These are phyloP conservation scores for Nakazawaea pomicola DNA, from an alignment of 805 yeast species.

Conservation along the genomic window DNA sequence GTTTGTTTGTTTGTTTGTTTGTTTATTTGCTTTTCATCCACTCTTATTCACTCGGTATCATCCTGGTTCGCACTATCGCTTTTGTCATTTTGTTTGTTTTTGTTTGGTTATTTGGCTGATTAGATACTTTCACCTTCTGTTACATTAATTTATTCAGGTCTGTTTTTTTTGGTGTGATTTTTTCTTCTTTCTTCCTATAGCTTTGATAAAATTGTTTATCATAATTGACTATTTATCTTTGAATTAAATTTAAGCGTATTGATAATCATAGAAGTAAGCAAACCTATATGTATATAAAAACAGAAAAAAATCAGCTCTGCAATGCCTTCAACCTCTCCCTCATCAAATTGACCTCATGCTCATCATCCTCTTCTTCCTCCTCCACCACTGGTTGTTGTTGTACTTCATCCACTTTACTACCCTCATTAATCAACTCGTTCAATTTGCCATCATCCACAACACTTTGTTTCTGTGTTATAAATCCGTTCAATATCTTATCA, in stretches of 20 bases:
- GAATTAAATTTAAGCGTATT: no score
- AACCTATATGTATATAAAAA: no score
- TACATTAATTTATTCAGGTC: no score
- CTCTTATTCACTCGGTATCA: no score
- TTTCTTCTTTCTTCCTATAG: not conserved
- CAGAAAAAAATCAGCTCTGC: slow-evolving; percentile 55
- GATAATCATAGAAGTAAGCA: no score
- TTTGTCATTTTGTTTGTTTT: not conserved
- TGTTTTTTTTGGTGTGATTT: not conserved
- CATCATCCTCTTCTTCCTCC: slow-evolving; percentile 54
- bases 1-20: no score
- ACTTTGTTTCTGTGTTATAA: slow-evolving; percentile 37
- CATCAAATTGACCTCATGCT: slow-evolving; percentile 77
- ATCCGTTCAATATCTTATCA: slow-evolving; percentile 50
- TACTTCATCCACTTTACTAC: slow-evolving; percentile 14
- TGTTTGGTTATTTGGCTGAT: not conserved
- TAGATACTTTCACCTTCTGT: not conserved
- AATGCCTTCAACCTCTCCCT: slow-evolving; percentile 81
- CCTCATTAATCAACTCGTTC: not conserved
- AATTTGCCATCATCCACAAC: slow-evolving; percentile 28
- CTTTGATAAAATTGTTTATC: no score
- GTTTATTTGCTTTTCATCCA: no score
- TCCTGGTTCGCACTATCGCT: no score
- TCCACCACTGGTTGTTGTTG: slow-evolving; percentile 20
- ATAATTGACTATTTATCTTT: no score